Conservation (phyloP, 345 rosid genomes). For the Pistacia vera region DNA sequence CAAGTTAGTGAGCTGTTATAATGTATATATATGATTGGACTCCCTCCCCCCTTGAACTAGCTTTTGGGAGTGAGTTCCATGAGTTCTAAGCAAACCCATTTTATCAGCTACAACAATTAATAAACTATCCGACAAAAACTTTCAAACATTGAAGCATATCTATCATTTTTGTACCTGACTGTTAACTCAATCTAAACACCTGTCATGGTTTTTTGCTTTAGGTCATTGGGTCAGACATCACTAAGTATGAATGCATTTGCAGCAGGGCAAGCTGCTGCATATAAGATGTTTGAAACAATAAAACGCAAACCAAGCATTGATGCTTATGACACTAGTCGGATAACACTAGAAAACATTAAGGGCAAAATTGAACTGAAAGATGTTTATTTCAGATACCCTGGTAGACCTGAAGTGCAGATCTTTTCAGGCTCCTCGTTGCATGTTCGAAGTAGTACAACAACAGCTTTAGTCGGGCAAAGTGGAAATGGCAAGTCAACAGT, state of each 20-base stretch:
- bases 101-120: no score
- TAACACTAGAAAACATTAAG: constrained; percentile 42
- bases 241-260: constrained; percentile 70
- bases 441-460: constrained; percentile 55
- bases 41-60: no score
- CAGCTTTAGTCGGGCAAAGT: constrained; percentile 76
- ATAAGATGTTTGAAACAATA: constrained; percentile 75
- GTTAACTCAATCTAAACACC: not conserved
- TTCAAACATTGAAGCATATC: no score
- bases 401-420: constrained; percentile 68
- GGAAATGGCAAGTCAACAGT: constrained; percentile 84
- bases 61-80: no score
- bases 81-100: no score
- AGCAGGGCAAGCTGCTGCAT: constrained; percentile 69
- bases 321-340: constrained; percentile 48
- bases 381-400: constrained; percentile 67
- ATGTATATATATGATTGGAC: no score
- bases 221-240: constrained; percentile 69
- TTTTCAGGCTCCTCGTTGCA: constrained; percentile 60
- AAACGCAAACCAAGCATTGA: constrained; percentile 57
- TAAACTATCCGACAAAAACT: no score
- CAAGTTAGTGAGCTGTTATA: no score
- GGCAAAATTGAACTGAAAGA: constrained; percentile 66
- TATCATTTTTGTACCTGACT: no score
- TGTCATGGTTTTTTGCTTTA: constrained; percentile 16